phyloP scores from a whole-genome alignment of 83 land plant genomes.

The Picea abies region DNA sequence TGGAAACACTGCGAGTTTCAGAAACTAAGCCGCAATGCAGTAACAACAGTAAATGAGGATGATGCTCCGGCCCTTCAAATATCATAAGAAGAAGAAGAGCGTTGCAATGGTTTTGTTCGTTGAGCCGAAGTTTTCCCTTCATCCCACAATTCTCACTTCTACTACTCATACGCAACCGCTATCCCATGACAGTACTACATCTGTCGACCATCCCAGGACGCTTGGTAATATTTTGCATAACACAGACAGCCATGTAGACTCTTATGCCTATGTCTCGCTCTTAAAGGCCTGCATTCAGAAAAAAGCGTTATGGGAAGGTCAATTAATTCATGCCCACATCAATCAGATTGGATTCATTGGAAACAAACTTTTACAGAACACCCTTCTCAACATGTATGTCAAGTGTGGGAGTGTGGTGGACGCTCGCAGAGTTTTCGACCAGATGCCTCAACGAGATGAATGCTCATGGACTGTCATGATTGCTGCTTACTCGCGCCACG shows the following conservation, averaged over 20 bases:
- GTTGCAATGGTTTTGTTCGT: too few species aligned
- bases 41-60: too few species aligned
- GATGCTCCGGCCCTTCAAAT: too few species aligned
- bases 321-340: slow-evolving; percentile 26
- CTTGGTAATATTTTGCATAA: too few species aligned
- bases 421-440: slow-evolving; percentile 5
- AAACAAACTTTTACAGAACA: slow-evolving; percentile 23
- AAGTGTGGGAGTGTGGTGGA: not conserved
- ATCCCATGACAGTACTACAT: too few species aligned
- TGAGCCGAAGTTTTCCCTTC: too few species aligned
- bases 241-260: slow-evolving; percentile 13
- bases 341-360: not conserved
- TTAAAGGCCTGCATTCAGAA: slow-evolving; percentile 34
- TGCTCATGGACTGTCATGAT: slow-evolving; percentile 10
- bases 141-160: too few species aligned
- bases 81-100: too few species aligned
- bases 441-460: not conserved
- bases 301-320: slow-evolving; percentile 13
- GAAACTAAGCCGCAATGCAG: too few species aligned
- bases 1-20: too few species aligned
- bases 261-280: slow-evolving; percentile 33
- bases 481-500: not conserved
- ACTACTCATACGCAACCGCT: too few species aligned
- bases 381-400: slow-evolving; percentile 39
- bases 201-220: too few species aligned